Evolutionary conservation across 2,329 filamentous ascomycete genomes (phyloP).

Genomic region (Amesomyces nigricolor): DNA sequence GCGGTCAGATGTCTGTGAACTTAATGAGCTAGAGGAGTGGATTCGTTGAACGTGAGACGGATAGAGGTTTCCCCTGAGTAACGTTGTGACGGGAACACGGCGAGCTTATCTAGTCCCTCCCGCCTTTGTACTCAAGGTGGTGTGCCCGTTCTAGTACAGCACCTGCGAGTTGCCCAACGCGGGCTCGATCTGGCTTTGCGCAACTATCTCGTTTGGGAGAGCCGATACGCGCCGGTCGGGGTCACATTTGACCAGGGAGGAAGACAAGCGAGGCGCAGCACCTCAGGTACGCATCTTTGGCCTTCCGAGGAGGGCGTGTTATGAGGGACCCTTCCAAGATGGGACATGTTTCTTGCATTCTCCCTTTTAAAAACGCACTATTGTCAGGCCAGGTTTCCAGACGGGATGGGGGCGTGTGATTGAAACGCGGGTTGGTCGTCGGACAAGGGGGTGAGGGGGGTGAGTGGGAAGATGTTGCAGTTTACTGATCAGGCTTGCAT

Average conservation of each 20-base stretch:
- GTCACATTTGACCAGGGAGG: background rate
- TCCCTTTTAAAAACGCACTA: background rate
- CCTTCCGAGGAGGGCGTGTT: slow-evolving; percentile 14
- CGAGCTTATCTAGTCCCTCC: too few relatives aligned
- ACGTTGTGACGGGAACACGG: too few relatives aligned
- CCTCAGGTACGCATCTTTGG: slow-evolving; percentile 4
- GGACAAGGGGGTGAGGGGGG: background rate
- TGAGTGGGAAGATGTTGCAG: background rate
- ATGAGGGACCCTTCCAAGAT: slow-evolving; percentile 6
- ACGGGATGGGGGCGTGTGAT: slow-evolving; percentile 2
- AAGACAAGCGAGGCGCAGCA: slow-evolving; percentile 3
- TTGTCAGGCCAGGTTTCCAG: background rate
- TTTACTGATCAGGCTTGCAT: background rate
- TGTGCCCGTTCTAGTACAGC: background rate
- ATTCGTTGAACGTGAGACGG: too few relatives aligned
- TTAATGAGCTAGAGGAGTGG: too few relatives aligned
- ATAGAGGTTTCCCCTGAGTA: too few relatives aligned
- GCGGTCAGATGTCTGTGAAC: too few relatives aligned
- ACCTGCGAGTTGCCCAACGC: slow-evolving; percentile 9
- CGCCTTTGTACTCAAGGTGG: too few relatives aligned
- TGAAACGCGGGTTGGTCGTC: slow-evolving; percentile 8
- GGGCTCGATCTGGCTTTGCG: slow-evolving; percentile 1
- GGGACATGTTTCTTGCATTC: background rate
- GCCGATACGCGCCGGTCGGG: slow-evolving; percentile 4
- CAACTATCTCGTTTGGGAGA: slow-evolving; percentile 10